Evolutionary conservation across 2,329 filamentous ascomycete species (phyloP).

Genomic region (Ophiostoma sp.): DNA sequence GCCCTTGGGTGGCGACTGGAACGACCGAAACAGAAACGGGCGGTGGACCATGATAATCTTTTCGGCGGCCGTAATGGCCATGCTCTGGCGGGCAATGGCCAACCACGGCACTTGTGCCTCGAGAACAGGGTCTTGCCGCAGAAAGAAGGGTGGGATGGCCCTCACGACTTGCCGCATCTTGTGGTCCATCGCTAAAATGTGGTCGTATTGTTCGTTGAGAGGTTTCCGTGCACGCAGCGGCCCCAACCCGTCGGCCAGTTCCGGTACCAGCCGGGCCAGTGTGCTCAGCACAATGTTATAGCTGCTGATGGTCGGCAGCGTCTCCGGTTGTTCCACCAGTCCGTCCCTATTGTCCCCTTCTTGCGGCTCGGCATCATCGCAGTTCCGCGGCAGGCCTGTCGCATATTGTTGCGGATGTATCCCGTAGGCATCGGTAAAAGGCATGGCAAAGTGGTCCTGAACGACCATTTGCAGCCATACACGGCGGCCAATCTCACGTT

Average conservation of each 20-base stretch:
- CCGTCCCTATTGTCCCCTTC: slow-evolving; percentile 36
- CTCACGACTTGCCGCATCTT: slow-evolving; percentile 39
- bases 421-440: slow-evolving; percentile 42
- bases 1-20: slow-evolving; percentile 31
- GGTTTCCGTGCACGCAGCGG: slow-evolving; percentile 36
- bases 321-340: slow-evolving; percentile 24
- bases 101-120: slow-evolving; percentile 37
- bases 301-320: slow-evolving; percentile 30
- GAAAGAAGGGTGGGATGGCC: slow-evolving; percentile 37
- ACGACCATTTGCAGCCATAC: slow-evolving; percentile 43
- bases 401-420: slow-evolving; percentile 40
- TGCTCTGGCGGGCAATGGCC: slow-evolving; percentile 38
- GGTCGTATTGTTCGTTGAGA: slow-evolving; percentile 37
- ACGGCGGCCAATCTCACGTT: slow-evolving; percentile 39
- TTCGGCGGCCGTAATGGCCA: slow-evolving; percentile 42
- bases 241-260: slow-evolving; percentile 37
- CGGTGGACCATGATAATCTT: slow-evolving; percentile 45
- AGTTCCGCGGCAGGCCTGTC: slow-evolving; percentile 37
- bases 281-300: slow-evolving; percentile 36
- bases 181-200: slow-evolving; percentile 38
- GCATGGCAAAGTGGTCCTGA: slow-evolving; percentile 41
- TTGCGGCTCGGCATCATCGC: slow-evolving; percentile 33
- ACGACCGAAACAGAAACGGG: slow-evolving; percentile 38
- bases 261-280: slow-evolving; percentile 38
- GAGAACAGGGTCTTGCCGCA: slow-evolving; percentile 33